These are phyloP conservation scores for Hyparrhenia diplandra DNA, from an alignment of 176 grass and related monocot genomes.

Conservation along the genomic window DNA sequence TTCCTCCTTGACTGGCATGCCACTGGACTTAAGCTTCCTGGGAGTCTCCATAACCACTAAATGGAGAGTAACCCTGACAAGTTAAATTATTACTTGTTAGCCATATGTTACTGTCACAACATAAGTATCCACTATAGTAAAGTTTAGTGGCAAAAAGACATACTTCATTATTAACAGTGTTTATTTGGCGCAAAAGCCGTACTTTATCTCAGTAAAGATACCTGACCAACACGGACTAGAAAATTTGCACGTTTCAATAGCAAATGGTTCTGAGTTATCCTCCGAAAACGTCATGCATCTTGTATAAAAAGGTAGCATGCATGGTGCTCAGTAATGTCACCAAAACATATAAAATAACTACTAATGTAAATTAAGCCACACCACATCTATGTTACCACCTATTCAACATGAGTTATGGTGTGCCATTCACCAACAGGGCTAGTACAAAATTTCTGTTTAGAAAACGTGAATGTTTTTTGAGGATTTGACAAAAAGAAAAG, in stretches of 20 bases:
- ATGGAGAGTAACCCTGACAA: not conserved
- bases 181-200: not conserved
- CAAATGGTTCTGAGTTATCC: no score
- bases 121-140: not conserved
- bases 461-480: no score
- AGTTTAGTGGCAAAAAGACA: not conserved
- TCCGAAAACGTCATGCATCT: not conserved
- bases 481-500: no score
- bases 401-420: not conserved
- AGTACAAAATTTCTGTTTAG: no score
- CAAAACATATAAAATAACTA: not conserved
- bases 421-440: no score
- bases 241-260: no score
- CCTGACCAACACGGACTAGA: not conserved
- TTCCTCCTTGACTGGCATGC: not conserved
- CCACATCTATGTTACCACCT: not conserved
- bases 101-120: not conserved
- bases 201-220: not conserved
- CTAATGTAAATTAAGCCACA: not conserved
- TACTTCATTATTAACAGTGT: not conserved
- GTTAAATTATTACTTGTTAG: not conserved
- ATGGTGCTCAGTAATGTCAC: not conserved
- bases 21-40: not conserved
- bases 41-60: conserved; percentile 15
- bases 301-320: not conserved